phyloP scores from a whole-genome alignment of 1,284 basidiomycete species.

The Ustilago esculenta region DNA sequence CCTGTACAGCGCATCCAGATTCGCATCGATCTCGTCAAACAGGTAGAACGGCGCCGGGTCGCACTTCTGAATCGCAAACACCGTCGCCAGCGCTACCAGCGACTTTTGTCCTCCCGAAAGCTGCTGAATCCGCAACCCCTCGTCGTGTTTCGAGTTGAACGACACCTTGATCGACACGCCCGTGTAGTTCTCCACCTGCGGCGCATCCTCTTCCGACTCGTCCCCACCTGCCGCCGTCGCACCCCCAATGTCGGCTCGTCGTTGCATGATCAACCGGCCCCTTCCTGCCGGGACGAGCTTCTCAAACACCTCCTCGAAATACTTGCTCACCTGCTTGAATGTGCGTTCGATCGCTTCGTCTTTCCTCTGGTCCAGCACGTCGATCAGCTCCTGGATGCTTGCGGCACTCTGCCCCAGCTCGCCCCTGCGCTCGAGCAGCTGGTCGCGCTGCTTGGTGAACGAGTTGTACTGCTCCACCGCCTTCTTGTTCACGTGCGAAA shows the following conservation, averaged over 20 bases:
- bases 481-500: constrained; percentile 98
- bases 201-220: constrained; percentile 58
- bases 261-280: constrained; percentile 90
- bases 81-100: constrained; percentile 91
- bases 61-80: constrained; percentile 98
- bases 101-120: constrained; percentile 98
- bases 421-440: constrained; percentile 82
- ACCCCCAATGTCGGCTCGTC: constrained; percentile 77
- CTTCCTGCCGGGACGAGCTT: constrained; percentile 93
- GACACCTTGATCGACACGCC: constrained; percentile 98
- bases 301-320: constrained; percentile 97
- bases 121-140: constrained; percentile 94
- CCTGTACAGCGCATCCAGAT: constrained; percentile 95
- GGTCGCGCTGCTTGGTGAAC: constrained; percentile 96
- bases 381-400: constrained; percentile 93
- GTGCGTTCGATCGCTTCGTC: constrained; percentile 98
- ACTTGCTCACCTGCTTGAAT: constrained; percentile 95
- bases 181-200: constrained; percentile 88
- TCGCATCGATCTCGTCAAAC: constrained; percentile 99
- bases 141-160: constrained; percentile 97
- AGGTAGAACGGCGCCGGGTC: constrained; percentile 99
- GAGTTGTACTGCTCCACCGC: constrained; percentile 98
- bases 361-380: constrained; percentile 93
- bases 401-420: constrained; percentile 88
- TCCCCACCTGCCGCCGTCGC: constrained; percentile 63